Base-by-base conservation (phyloP, 2,329 filamentous ascomycete species). In the Nigrospora sphaerica region DNA sequence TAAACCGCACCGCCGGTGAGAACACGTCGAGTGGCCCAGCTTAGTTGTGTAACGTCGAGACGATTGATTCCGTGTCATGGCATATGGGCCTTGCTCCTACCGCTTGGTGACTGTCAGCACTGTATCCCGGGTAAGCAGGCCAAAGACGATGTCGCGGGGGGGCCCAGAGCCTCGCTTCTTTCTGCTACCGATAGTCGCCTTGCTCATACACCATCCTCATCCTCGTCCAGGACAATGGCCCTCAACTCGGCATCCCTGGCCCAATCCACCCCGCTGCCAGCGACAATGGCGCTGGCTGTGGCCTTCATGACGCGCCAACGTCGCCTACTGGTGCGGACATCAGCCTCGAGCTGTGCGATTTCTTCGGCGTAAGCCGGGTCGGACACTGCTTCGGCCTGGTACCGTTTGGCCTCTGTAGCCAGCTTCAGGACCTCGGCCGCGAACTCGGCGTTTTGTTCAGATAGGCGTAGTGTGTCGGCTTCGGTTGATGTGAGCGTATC, bases 241-340 rank as follows among this genome's bases (percentile, higher is more conserved):
- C 78, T 73, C 50, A 95, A 68, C 49, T 72, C 73, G 44, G 81
- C 75, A 63, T 95, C 82, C 36, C 77, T 71, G 12, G 80, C 81
- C 89, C 89, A 95, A 59, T 95, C 83, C 45, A 93, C 73, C 40
- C 89, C 89, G 62, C 88, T 95, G 3, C 86, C 88, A 6, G 81
- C 86, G 40, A 95, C 78, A 46, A 90, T 76, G 16, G 85, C 88
- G 57, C 85, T 86, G n/a, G 86, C 76, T 37, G 89, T 80, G 19
- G 80, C 86, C 67, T 92, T 93, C 63, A 92, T 78, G 17, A 85
- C 81, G 57, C 81, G 80, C 82, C 83, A 88, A 57, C 77, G 77
- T 53, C 81, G 80, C 50, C 78, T 78, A 60, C 81, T 84, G 18
- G 70, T 69, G 56, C 76, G 81, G 49, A 86, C 67, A 36, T 82